Base-by-base conservation (phyloP, 306 rosid species). In the Dryas drummondii region DNA sequence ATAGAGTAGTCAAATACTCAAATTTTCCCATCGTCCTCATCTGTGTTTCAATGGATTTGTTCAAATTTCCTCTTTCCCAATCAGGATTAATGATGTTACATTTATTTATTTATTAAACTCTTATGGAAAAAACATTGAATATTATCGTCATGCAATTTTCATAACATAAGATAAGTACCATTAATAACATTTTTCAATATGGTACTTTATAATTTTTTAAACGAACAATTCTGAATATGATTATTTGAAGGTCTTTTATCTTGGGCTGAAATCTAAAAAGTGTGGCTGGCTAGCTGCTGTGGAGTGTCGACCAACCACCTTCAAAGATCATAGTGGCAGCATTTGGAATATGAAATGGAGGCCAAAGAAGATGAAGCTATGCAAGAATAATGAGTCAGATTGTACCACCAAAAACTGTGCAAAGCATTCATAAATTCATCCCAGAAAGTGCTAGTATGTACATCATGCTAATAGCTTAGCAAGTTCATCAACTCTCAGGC, bases 401-500 rank as follows among this genome's bases (percentile, higher is more conserved):
- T 57, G 62, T 15, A 49, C 19, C 46, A 22, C 76, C 56, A 26
- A 57, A 57, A 57, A 14, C 13, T 57, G n/a, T 57, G 40, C 45
- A 50, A 32, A 9, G 44, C 66, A 76, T 17, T 37, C 62, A 46
- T 41, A 70, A 70, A 56, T 58, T 58, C 70, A 57, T 66, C 68
- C 65, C 59, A 58, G 19, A 70, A 68, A 26, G 9, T 60, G 37
- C 46, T 32, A 12, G 17, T 6, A 16, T 46, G 66, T 47, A 68
- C 44, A 73, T 87, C 79, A 87, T n/a, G 89, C 84, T 76, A 88
- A 75, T 67, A 87, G 86, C 80, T 91, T 87, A 47, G 96, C 98
- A 70, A 91, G 91, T 85, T 90, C 98, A 85, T 91, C 93, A 58
- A 90, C 85, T 88, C 91, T 82, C 74, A 88, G 60, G 87, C 91